phyloP scores from a whole-genome alignment of 2,329 filamentous ascomycete genomes.

The Aspergillus ochraceoroseus region DNA sequence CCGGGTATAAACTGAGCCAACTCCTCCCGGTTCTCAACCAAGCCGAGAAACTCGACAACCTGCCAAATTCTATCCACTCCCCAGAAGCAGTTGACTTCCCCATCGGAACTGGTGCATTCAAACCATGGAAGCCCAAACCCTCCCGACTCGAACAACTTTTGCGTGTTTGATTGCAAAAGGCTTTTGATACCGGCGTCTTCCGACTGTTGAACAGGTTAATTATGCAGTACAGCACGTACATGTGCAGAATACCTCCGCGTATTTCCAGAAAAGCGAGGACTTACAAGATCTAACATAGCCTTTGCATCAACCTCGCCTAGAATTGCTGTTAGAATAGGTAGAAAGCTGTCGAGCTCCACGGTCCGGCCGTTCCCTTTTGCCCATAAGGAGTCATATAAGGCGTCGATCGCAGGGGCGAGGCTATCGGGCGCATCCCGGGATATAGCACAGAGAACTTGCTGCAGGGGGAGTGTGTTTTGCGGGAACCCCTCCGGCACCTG shows the following conservation, averaged over 20 bases:
- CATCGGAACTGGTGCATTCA: neutral
- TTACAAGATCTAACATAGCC: neutral
- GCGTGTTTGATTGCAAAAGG: neutral
- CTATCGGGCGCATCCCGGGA: neutral
- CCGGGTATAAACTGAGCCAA: no score
- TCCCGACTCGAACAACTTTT: neutral
- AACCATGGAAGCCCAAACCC: conserved; percentile 2
- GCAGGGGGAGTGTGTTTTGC: neutral
- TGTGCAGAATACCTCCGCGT: no score
- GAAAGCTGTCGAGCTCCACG: neutral
- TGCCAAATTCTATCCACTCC: neutral
- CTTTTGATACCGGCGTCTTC: neutral
- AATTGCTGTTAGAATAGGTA: neutral
- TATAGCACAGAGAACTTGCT: neutral
- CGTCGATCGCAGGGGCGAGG: neutral
- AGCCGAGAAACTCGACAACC: neutral
- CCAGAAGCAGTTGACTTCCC: neutral
- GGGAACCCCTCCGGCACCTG: neutral
- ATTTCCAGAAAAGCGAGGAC: neutral
- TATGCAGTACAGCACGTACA: neutral
- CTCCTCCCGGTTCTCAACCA: neutral
- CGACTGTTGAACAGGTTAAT: no score
- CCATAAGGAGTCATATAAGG: neutral
- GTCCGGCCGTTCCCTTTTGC: neutral
- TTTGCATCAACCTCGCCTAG: neutral